Conservation (phyloP, 495 filamentous ascomycete species). For the Aspergillus heteromorphus region DNA sequence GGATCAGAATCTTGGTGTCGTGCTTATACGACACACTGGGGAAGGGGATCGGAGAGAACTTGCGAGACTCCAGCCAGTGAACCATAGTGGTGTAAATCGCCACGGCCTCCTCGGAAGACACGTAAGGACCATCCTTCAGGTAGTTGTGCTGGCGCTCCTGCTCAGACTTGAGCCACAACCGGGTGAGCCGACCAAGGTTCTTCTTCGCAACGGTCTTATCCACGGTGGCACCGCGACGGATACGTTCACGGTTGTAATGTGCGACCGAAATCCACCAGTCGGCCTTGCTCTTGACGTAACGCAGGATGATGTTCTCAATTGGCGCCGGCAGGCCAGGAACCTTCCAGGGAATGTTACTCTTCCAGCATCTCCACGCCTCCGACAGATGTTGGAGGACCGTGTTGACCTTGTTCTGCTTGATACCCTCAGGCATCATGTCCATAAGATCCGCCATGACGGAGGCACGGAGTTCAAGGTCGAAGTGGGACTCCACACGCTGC, state of each 20-base stretch:
- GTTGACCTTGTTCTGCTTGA: constrained; percentile 99
- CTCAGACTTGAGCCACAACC: constrained; percentile 97
- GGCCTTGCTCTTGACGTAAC: constrained; percentile 97
- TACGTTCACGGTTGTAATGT: constrained; percentile 97
- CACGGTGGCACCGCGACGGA: constrained; percentile 90
- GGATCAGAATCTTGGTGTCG: constrained; percentile 97
- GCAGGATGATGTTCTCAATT: constrained; percentile 96
- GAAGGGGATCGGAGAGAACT: constrained; percentile 98
- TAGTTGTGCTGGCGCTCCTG: constrained; percentile 99
- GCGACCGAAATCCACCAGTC: constrained; percentile 99
- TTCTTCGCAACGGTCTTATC: constrained; percentile 99
- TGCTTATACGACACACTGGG: constrained; percentile 99
- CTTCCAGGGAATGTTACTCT: constrained; percentile 99
- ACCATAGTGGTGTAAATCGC: constrained; percentile 99
- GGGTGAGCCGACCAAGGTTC: constrained; percentile 90
- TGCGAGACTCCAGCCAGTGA: constrained; percentile 97
- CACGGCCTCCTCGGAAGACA: constrained; percentile 96
- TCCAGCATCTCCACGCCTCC: constrained; percentile 99
- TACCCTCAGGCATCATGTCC: constrained; percentile 99
- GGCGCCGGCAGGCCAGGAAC: constrained; percentile 93
- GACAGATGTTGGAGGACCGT: constrained; percentile 95
- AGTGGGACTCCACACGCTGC: constrained; percentile 97
- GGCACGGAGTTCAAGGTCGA: constrained; percentile 94
- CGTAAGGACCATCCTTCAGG: constrained; percentile 98
- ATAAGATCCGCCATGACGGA: constrained; percentile 99